Evolutionary conservation across 768 basidiomycete genomes (phyloP), one percentile per base, ranked within the genome.

Genomic region (Hysterangium stoloniferum): DNA sequence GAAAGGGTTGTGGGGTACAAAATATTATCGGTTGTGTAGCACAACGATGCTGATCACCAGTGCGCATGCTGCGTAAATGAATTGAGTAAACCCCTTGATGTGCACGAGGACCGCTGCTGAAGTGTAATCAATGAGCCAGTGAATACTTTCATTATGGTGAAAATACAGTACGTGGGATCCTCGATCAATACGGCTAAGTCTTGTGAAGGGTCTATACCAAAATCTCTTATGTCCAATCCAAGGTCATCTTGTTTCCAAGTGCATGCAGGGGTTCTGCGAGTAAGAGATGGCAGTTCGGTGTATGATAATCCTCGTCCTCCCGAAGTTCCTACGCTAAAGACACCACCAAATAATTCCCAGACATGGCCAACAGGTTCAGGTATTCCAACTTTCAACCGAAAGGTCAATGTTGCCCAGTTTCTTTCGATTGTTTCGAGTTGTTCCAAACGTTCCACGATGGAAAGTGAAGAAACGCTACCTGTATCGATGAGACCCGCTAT

Each of bases 151-250:
- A n/a, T n/a, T n/a, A n/a, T n/a, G n/a, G n/a, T n/a, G n/a, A n/a
- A n/a, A n/a, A n/a, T n/a, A n/a, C n/a, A n/a, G 49, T 44, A 38
- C 25, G 54, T 48, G 19, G 68, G 68, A 24, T 57, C 61, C 56
- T 76, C 72, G 5, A 80, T 62, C 15, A 77, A 54, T 6, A 83
- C 70, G 7, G 84, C 67, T 28, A 86, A 69, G 60, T 85, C 77
- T 57, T 83, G 82, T 20, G 77, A 71, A 15, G 80, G 78, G 59
- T 86, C 84, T 68, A 86, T 73, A 6, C 69, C 70, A 55, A 81
- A 80, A 56, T 82, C 80, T n/a, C 75, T 71, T 11, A 80, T 57
- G 13, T 53, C 31, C 31, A 75, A 55, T 4, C 65, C 65, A 48
- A 67, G 29, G 8, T 61, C 57, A 19, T 65, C 59, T 15, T 76